Percentiles rank a stretch among this genome's conserved stretches.
Conservation (phyloP, 768 basidiomycete genomes). For the Amanita exitialis region DNA sequence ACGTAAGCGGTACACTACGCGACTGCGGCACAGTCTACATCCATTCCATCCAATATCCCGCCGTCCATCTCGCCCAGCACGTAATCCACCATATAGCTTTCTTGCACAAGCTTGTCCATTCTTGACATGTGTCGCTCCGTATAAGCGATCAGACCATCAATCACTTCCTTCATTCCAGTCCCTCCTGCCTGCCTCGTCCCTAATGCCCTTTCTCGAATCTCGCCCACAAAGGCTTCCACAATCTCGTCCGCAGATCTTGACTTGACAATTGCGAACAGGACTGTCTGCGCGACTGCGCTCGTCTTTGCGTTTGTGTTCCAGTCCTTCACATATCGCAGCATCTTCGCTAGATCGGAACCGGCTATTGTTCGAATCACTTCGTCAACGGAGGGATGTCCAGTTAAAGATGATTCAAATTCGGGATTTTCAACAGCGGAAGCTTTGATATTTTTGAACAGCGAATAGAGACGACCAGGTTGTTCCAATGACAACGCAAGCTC, state of each 20-base stretch:
- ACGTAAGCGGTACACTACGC: not conserved
- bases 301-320: conserved; percentile 97
- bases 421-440: conserved; percentile 15
- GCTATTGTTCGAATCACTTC: conserved; percentile 68
- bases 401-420: conserved; percentile 28
- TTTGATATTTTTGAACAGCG: conserved; percentile 64
- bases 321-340: conserved; percentile 73
- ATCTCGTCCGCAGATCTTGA: conserved; percentile 69
- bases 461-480: conserved; percentile 81
- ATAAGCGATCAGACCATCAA: conserved; percentile 87
- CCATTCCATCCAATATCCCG: conserved; percentile 51
- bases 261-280: conserved; percentile 77
- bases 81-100: conserved; percentile 93
- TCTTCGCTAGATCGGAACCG: conserved; percentile 64
- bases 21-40: conserved; percentile 20
- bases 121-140: conserved; percentile 86
- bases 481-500: conserved; percentile 87
- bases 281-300: conserved; percentile 72
- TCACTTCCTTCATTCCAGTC: conserved; percentile 54
- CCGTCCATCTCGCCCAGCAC: conserved; percentile 82
- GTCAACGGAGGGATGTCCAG: conserved; percentile 70
- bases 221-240: conserved; percentile 49
- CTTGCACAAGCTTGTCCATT: conserved; percentile 82
- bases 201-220: conserved; percentile 22
- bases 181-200: conserved; percentile 15